phyloP scores from a whole-genome alignment of 768 basidiomycete species.

The Naganishia vishniacii region DNA sequence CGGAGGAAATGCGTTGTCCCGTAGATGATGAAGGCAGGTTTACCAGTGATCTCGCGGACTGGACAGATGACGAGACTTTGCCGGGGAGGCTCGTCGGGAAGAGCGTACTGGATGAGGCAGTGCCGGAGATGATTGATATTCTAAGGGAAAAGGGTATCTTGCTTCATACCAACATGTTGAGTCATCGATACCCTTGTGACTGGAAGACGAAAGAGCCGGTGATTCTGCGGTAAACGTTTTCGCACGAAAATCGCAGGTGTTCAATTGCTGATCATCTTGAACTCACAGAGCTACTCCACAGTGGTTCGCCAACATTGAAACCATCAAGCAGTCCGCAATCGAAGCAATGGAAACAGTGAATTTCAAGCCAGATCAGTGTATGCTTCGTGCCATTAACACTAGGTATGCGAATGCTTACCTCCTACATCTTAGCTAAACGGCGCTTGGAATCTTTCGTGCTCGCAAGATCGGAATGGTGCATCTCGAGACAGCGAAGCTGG shows the following conservation, averaged over 20 bases:
- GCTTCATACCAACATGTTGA: conserved; percentile 63
- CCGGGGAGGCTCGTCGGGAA: conserved; percentile 59
- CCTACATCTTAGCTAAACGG: conserved; percentile 60
- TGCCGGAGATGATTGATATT: conserved; percentile 61
- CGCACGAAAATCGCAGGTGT: too few relatives aligned
- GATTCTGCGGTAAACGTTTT: conserved; percentile 65
- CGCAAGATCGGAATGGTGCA: conserved; percentile 95
- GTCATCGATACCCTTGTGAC: conserved; percentile 90
- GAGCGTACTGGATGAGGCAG: conserved; percentile 68
- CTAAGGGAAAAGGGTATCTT: conserved; percentile 57
- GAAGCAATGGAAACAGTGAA: conserved; percentile 62
- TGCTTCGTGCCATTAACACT: conserved; percentile 31
- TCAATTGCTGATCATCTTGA: too few relatives aligned
- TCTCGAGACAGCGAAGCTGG: conserved; percentile 95
- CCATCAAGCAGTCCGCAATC: conserved; percentile 72
- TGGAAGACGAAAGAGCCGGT: conserved; percentile 93
- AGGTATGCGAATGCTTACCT: conserved; percentile 8
- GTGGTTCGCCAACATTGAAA: conserved; percentile 91
- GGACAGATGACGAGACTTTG: conserved; percentile 55
- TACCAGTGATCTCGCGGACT: conserved; percentile 56
- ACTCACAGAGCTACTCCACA: conserved; percentile 77
- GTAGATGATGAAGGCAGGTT: conserved; percentile 74
- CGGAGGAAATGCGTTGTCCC: conserved; percentile 64
- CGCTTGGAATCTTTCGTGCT: conserved; percentile 81
- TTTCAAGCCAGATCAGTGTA: conserved; percentile 74